Percentiles rank a stretch among this genome's conserved stretches.
These are phyloP conservation scores for Fusarium azukiicola DNA, from an alignment of 2,329 filamentous ascomycete genomes.

Conservation along the genomic window DNA sequence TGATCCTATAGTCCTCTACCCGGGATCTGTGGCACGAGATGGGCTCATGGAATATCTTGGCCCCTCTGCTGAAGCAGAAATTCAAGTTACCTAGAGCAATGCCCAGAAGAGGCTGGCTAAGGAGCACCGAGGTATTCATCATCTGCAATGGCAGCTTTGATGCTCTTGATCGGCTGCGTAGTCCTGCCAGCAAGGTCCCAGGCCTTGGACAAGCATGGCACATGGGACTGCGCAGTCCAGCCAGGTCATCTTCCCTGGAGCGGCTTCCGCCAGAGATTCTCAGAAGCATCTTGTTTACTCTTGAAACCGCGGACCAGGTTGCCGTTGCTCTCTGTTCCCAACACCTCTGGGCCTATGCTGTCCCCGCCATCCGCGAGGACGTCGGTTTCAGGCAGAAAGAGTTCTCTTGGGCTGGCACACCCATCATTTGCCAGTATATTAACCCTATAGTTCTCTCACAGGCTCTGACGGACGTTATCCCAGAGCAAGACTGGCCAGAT, in stretches of 20 bases:
- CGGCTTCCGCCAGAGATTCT: constrained; percentile 10
- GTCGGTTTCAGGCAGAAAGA: background rate
- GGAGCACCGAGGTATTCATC: background rate
- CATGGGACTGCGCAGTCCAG: background rate
- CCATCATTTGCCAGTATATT: background rate
- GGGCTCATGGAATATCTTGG: background rate
- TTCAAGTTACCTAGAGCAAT: background rate
- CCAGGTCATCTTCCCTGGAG: background rate
- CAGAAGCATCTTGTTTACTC: background rate
- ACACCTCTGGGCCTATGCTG: background rate
- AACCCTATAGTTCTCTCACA: background rate
- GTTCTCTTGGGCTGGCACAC: constrained; percentile 17
- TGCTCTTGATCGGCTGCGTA: background rate
- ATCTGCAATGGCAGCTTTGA: background rate
- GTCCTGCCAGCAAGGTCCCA: background rate
- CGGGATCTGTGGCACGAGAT: too few species aligned
- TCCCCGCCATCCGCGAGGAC: background rate
- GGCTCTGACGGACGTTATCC: background rate
- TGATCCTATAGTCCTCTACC: too few species aligned
- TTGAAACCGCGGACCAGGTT: background rate
- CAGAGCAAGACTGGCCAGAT: background rate
- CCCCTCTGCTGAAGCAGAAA: background rate
- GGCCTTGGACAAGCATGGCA: background rate
- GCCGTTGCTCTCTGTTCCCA: constrained; percentile 6
- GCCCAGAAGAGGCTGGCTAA: too few species aligned